These are phyloP conservation scores for Anisodus acutangulus DNA, from an alignment of 257 asterid species.

Conservation along the genomic window DNA sequence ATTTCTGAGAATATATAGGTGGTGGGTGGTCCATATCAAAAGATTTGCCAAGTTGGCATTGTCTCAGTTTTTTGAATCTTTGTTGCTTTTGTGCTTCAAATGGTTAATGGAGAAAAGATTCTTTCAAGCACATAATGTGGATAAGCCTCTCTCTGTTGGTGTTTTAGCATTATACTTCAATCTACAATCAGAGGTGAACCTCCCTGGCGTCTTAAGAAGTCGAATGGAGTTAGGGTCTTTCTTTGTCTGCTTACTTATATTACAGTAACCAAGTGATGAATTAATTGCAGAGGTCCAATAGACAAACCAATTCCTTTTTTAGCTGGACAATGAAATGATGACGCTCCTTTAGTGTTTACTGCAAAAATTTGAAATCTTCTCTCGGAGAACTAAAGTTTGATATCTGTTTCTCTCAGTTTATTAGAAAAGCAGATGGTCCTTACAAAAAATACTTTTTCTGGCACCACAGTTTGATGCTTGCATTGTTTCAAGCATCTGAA, in stretches of 20 bases:
- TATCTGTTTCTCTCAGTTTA: not conserved
- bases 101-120: not conserved
- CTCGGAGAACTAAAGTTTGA: not conserved
- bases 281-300: not conserved
- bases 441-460: not conserved
- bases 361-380: not conserved
- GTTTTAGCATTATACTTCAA: not conserved
- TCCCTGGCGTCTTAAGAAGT: not conserved
- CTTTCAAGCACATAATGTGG: conserved; percentile 9
- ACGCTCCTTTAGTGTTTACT: not conserved
- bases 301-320: not conserved
- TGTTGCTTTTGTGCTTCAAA: not conserved
- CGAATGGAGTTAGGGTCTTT: not conserved
- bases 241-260: conserved; percentile 1
- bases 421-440: not conserved
- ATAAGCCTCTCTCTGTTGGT: not conserved
- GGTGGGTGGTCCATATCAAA: not conserved
- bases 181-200: not conserved
- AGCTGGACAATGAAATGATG: conserved; percentile 19
- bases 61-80: not conserved
- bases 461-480: not conserved
- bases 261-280: conserved; percentile 9
- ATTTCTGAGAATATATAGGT: conserved; percentile 17
- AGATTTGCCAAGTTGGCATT: not conserved
- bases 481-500: conserved; percentile 16